Evolutionary conservation across 2,329 filamentous ascomycete genomes (phyloP).

Genomic region (Akanthomyces uredinophilus): DNA sequence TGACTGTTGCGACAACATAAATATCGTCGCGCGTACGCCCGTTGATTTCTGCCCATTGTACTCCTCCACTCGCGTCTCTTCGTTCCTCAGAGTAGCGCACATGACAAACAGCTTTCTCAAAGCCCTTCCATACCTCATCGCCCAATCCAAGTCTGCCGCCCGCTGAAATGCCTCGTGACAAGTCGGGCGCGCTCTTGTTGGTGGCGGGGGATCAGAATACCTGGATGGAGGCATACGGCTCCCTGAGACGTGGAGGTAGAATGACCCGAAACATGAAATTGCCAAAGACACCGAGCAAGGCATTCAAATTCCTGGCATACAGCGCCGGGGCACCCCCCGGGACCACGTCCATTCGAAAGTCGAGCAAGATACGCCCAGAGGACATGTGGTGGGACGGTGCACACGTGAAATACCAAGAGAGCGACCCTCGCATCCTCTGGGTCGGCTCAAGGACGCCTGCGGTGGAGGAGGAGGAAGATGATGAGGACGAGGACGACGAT

Average conservation of each 20-base stretch:
- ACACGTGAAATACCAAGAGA: neutral
- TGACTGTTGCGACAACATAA: neutral
- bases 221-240: neutral
- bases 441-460: neutral
- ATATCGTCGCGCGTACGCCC: neutral
- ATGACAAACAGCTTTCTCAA: no score
- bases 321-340: constrained; percentile 23
- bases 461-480: neutral
- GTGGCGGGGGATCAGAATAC: neutral
- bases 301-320: constrained; percentile 25
- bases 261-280: constrained; percentile 19
- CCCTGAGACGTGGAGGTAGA: neutral
- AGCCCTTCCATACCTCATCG: neutral
- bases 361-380: constrained; percentile 23
- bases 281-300: constrained; percentile 22
- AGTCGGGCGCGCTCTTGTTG: neutral
- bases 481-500: neutral
- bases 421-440: neutral
- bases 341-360: constrained; percentile 23
- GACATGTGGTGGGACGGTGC: constrained; percentile 17
- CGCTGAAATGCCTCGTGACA: neutral
- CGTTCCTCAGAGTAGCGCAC: no score
- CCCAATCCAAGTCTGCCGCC: neutral
- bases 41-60: no score
- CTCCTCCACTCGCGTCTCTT: neutral